These are phyloP conservation scores for Xerocomellus intermedius DNA, from an alignment of 768 basidiomycete genomes.

Conservation along the genomic window DNA sequence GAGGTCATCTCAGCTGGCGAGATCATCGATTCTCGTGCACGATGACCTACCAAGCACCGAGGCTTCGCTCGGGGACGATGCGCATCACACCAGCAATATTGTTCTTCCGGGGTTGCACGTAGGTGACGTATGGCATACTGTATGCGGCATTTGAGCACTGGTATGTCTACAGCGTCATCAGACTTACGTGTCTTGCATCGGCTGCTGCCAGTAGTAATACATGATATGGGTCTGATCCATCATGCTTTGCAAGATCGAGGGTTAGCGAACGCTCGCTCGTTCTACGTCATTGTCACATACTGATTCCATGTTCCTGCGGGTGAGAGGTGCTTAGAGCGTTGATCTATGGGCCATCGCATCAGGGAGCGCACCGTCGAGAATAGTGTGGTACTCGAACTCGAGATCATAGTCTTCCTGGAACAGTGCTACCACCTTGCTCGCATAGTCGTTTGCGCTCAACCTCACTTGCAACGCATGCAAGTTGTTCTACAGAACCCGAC, in stretches of 20 bases:
- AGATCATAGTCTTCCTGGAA: background rate
- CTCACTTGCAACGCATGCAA: background rate
- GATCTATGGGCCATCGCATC: background rate
- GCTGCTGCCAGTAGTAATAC: conserved; percentile 75
- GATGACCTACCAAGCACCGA: conserved; percentile 52
- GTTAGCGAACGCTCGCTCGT: background rate
- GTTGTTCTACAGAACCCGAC: background rate
- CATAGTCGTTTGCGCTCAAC: background rate
- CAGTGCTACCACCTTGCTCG: background rate
- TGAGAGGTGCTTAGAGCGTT: background rate
- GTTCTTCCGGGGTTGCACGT: background rate
- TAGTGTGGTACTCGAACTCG: background rate
- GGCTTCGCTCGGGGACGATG: conserved; percentile 57
- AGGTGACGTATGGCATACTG: conserved; percentile 29
- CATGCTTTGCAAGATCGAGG: conserved; percentile 43
- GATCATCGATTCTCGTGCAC: background rate
- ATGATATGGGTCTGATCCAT: conserved; percentile 68
- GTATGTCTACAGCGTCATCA: background rate
- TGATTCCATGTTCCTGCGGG: background rate
- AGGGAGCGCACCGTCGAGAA: background rate
- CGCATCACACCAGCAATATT: conserved; percentile 44
- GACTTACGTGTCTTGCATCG: conserved; percentile 57
- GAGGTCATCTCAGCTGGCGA: background rate
- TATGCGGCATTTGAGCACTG: conserved; percentile 13
- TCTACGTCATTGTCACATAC: background rate